Evolutionary conservation across 177 flowering plant genomes (phyloP).

Genomic region (Tripterygium wilfordii): DNA sequence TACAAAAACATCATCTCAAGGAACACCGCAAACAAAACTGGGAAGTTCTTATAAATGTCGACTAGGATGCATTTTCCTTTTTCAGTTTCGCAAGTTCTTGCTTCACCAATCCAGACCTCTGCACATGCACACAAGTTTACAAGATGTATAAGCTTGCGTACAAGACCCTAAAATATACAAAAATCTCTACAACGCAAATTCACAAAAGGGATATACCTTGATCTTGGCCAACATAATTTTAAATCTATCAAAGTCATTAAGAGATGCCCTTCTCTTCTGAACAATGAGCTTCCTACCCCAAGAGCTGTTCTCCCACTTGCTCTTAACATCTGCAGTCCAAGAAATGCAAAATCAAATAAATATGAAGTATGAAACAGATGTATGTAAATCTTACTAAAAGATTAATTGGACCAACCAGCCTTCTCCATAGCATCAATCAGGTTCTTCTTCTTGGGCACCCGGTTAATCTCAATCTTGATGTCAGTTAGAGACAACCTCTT

Average conservation of each 20-base stretch:
- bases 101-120: slow-evolving; percentile 54
- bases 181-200: no score
- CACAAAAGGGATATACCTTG: slow-evolving; percentile 54
- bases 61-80: slow-evolving; percentile 39
- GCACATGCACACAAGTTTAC: slow-evolving; percentile 21
- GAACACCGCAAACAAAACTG: slow-evolving; percentile 15
- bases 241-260: slow-evolving; percentile 75
- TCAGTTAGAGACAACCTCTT: slow-evolving; percentile 88
- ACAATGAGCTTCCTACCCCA: slow-evolving; percentile 72
- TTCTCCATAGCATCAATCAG: slow-evolving; percentile 65
- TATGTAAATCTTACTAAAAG: no score
- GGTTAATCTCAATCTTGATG: slow-evolving; percentile 67
- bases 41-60: background rate
- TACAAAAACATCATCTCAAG: background rate
- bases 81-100: slow-evolving; percentile 73
- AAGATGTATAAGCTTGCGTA: background rate
- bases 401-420: slow-evolving; percentile 36
- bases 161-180: background rate
- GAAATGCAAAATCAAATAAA: background rate
- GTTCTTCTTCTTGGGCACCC: slow-evolving; percentile 68
- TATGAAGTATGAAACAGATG: background rate
- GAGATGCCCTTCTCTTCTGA: slow-evolving; percentile 65
- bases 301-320: slow-evolving; percentile 56
- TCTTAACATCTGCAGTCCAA: slow-evolving; percentile 53
- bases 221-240: slow-evolving; percentile 79